Percentiles rank a stretch among this genome's conserved stretches.
Conservation (phyloP, 148 eudicot genomes). For the Cornus suecica region DNA sequence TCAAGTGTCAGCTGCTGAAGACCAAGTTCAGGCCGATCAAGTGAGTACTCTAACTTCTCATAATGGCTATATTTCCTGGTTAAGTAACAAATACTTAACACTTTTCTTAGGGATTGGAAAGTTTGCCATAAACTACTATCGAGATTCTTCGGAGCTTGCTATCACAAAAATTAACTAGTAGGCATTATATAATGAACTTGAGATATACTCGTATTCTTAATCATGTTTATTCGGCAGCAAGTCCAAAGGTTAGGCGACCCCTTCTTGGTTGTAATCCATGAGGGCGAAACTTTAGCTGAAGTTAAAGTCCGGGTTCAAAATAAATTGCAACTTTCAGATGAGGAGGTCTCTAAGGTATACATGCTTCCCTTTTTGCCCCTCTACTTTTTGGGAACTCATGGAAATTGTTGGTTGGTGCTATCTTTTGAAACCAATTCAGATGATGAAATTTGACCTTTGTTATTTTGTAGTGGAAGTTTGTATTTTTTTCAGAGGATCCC, state of each 20-base stretch:
- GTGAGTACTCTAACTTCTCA: too few relatives aligned
- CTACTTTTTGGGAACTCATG: not conserved
- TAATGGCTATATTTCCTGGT: too few relatives aligned
- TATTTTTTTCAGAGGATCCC: conserved; percentile 79
- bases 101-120: too few relatives aligned
- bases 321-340: conserved; percentile 75
- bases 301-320: conserved; percentile 72
- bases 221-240: conserved; percentile 36
- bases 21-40: too few relatives aligned
- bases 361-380: not conserved
- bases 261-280: conserved; percentile 71
- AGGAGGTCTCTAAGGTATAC: conserved; percentile 80
- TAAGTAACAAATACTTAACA: too few relatives aligned
- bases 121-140: too few relatives aligned
- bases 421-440: not conserved
- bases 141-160: too few relatives aligned
- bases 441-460: not conserved
- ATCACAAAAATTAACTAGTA: not conserved
- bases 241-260: conserved; percentile 92
- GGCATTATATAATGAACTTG: not conserved
- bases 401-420: not conserved
- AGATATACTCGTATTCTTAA: not conserved
- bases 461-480: conserved; percentile 80
- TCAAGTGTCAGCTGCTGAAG: too few relatives aligned
- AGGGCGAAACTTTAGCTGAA: conserved; percentile 85